These are phyloP conservation scores for Scedosporium boydii DNA, from an alignment of 2,329 filamentous ascomycete species.

Conservation along the genomic window DNA sequence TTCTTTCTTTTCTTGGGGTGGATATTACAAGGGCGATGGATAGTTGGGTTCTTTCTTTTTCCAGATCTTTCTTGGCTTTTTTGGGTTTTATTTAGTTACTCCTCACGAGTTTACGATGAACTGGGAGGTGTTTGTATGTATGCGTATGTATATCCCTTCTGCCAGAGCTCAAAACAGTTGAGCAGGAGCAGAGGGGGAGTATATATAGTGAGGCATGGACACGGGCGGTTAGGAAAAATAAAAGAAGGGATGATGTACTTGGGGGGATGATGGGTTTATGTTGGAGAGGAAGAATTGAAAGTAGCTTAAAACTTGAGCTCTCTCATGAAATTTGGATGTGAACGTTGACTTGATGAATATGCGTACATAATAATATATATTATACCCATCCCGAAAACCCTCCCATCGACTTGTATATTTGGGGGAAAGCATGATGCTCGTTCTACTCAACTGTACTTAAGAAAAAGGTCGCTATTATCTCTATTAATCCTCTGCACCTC, in stretches of 20 bases:
- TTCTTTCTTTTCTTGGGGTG: not conserved
- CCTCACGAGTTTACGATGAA: not conserved
- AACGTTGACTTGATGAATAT: too few relatives aligned
- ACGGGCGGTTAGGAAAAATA: not conserved
- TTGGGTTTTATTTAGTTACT: constrained; percentile 2
- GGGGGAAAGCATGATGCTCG: too few relatives aligned
- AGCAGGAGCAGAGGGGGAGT: not conserved
- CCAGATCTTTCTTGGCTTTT: constrained; percentile 1
- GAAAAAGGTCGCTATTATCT: too few relatives aligned
- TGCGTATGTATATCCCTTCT: not conserved
- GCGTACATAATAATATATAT: too few relatives aligned
- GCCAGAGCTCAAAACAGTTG: not conserved
- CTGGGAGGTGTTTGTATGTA: not conserved
- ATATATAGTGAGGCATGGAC: not conserved
- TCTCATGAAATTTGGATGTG: too few relatives aligned
- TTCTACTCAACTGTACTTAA: too few relatives aligned
- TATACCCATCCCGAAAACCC: too few relatives aligned
- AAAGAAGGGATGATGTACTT: not conserved
- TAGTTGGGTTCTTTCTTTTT: constrained; percentile 3
- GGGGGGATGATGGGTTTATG: not conserved
- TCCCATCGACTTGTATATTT: too few relatives aligned
- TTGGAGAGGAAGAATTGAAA: not conserved
- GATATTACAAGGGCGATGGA: not conserved
- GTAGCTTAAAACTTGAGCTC: too few relatives aligned
- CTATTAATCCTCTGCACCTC: not conserved